Base-by-base conservation (phyloP, 768 basidiomycete species). In the Udeniomyces megalosporus region DNA sequence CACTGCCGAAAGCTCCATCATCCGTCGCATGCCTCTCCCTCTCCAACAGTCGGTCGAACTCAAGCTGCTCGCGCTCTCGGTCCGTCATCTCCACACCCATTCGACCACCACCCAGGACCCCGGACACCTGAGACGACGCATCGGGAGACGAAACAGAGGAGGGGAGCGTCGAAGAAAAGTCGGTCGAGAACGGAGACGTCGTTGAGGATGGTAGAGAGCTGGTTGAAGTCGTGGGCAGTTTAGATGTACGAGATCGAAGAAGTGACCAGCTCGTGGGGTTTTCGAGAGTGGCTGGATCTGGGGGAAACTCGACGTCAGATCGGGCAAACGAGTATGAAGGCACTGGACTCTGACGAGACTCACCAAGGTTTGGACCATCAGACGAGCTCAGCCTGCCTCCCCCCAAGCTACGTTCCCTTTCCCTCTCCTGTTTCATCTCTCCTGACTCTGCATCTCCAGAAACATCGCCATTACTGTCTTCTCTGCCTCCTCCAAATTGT, bases 41-140 rank as follows among this genome's bases (percentile, higher is more conserved):
- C 17, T 57, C 55, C 26, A 57, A 42, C 44, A 57, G 11, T 20
- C 55, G 55, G 31, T 57, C 55, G 20, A 57, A 57, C 55, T 57
- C 55, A 1, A 44, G 42, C 26, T 57, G 55, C 44, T 57, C 55
- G 42, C 28, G 28, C 15, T 57, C 42, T 26, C 55, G 38, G 22
- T 57, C 55, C 42, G 55, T 15, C 28, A 26, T n/a, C 49, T 51
- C 49, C n/a, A n/a, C 7, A n/a, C 24, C 7, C 49, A 26, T 51
- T 26, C 22, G 49, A 26, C n/a, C 15, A 24, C 7, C 15, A 53
- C 24, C 12, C 3, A 17, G 51, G 14, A n/a, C 17, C n/a, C 7
- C 29, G 51, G 31, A 29, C n/a, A n/a, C n/a, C 22, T 6, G 20
- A 24, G 55, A 57, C 0, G 42, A 45, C 4, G 55, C 44, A 2